Conservation (phyloP, 2,329 filamentous ascomycete genomes). For the Calonectria pseudoturangicola region DNA sequence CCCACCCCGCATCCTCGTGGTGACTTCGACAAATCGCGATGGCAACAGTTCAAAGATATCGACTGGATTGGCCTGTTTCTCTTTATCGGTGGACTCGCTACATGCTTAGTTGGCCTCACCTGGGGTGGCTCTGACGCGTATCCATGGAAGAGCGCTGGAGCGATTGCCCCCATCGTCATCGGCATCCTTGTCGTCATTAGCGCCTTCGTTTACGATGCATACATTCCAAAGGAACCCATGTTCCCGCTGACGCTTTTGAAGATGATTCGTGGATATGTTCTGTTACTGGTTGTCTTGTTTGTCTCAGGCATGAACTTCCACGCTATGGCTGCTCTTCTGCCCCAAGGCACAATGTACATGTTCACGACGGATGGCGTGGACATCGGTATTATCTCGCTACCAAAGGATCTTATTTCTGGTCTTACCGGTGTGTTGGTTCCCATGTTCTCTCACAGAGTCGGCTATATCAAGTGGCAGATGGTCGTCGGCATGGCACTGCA, state of each 20-base stretch:
- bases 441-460: slow-evolving; percentile 8
- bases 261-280: slow-evolving; percentile 4
- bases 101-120: background rate
- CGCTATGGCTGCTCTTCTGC: slow-evolving; percentile 37
- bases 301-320: slow-evolving; percentile 43
- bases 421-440: background rate
- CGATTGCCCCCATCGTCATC: slow-evolving; percentile 7
- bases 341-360: slow-evolving; percentile 43
- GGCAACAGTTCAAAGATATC: slow-evolving; percentile 36
- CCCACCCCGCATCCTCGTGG: slow-evolving; percentile 28
- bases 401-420: slow-evolving; percentile 9
- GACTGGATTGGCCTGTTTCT: slow-evolving; percentile 38
- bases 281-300: slow-evolving; percentile 36
- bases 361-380: slow-evolving; percentile 41
- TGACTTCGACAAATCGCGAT: slow-evolving; percentile 42
- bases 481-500: slow-evolving; percentile 33
- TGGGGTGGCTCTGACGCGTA: slow-evolving; percentile 1
- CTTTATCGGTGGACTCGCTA: slow-evolving; percentile 9
- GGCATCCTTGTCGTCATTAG: slow-evolving; percentile 6
- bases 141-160: slow-evolving; percentile 13
- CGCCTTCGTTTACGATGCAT: slow-evolving; percentile 11
- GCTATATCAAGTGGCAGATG: slow-evolving; percentile 27
- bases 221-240: slow-evolving; percentile 15
- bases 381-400: background rate
- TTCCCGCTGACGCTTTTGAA: slow-evolving; percentile 5